These are phyloP conservation scores for Pseudonitzschia multiseries DNA, from an alignment of 108 stramenopile genomes.

Conservation along the genomic window DNA sequence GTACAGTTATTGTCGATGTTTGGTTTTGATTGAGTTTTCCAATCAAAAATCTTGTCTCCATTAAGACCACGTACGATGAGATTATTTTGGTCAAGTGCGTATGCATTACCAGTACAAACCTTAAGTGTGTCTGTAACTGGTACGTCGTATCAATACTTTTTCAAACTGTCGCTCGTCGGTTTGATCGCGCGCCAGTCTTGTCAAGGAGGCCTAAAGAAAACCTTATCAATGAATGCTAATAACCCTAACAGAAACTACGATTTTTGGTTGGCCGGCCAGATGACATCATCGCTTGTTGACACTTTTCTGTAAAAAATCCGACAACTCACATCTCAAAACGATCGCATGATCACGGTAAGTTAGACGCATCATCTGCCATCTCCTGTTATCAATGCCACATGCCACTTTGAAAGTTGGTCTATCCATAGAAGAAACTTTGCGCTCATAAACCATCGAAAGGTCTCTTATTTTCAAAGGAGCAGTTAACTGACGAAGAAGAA, in stretches of 20 bases:
- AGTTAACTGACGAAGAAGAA: neutral
- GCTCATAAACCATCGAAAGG: too few species aligned
- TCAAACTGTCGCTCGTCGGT: neutral
- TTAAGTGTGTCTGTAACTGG: neutral
- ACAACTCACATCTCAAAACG: too few species aligned
- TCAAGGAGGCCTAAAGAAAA: neutral
- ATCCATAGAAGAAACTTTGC: too few species aligned
- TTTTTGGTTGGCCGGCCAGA: neutral
- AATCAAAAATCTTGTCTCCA: neutral
- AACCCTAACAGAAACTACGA: neutral
- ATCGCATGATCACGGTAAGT: neutral
- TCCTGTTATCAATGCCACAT: neutral
- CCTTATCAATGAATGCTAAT: neutral
- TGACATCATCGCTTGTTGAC: neutral
- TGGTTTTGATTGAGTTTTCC: neutral
- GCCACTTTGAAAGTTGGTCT: neutral
- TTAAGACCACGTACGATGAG: constrained; percentile 8
- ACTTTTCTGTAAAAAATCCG: neutral
- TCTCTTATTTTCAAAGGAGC: too few species aligned
- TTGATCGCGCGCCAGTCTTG: neutral
- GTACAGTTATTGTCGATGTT: neutral
- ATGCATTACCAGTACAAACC: neutral
- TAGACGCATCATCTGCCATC: neutral
- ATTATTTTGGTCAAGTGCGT: constrained; percentile 8
- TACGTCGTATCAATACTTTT: neutral